Evolutionary conservation across 73 alveolate genomes (phyloP), one percentile per base, ranked within the genome.

Genomic region (Breviolum minutum): DNA sequence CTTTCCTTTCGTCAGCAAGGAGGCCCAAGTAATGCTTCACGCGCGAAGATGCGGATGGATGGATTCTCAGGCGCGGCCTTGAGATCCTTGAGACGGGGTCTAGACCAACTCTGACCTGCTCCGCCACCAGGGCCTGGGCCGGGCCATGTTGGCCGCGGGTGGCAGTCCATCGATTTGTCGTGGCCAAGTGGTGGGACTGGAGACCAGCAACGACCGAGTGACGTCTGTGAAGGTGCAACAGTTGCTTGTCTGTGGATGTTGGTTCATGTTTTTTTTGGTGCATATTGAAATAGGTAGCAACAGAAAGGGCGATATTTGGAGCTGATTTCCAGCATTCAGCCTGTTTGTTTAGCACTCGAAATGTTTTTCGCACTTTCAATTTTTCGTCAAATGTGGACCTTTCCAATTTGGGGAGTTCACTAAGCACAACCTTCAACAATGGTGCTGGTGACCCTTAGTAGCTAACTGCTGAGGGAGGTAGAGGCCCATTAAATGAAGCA

Each of bases 31-130:
- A 48, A 54, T 93, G 92, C 98, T 93, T 26, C 98, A 93, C 61
- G 98, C 98, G 17, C 98, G 98, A 54, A 68, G 92, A 11, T 93
- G 98, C 63, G 98, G 98, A 1, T 93, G 98, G 98, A 68, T 93
- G 92, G 98, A 93, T 69, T 54, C 98, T 11, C 98, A 93, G 98
- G 98, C 87, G 30, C 5, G 19, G 74, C 24, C 71, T 22, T 27
- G 77, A 68, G 17, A 6, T 6, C 24, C 71, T 22, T 27, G 77
- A 68, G 17, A 6, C 77, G 77, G 54, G 54, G 54, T 40, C 54
- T 40, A 40, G 54, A 40, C 54, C 54, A 40, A 40, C 54, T 40
- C 54, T 40, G 54, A 40, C 54, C 0, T 40, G 54, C 54, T 40
- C 54, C 54, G 54, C 54, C 4, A 10, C 74, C 92, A 83, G 92